Base-by-base conservation (phyloP, 1,284 basidiomycete genomes). In the Porogramme epimiltina region DNA sequence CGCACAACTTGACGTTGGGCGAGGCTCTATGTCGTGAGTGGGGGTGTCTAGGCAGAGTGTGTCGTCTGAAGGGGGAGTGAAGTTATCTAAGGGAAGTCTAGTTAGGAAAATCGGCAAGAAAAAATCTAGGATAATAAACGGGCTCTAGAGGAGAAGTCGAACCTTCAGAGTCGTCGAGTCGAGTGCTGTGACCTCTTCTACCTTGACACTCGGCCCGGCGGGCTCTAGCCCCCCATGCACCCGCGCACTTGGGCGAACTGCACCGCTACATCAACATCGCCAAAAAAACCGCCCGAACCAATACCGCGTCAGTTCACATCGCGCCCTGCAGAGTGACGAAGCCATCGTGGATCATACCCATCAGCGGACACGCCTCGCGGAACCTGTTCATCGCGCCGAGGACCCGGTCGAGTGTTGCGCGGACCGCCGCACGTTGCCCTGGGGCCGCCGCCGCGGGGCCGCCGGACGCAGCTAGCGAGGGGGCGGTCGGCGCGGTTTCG, bases 331-430 rank as follows among this genome's bases (percentile, higher is more conserved):
- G 49, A 22, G 54, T 54, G 42, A 56, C 49, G 49, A 59, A 59
- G 49, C 58, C 58, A 52, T 59, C 58, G 47, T 54, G 58, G 51
- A 59, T 49, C 58, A 55, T 56, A 62, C 62, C 59, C 60, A 62
- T 64, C 46, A 64, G 52, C 46, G 57, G 57, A 28, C 54, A 59
- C 33, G 59, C 51, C 20, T 54, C 53, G 43, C 56, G 54, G 46
- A 59, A 61, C 51, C 51, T 49, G 54, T 60, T 58, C 62, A 64
- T 62, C 48, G 51, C 59, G 26, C 51, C 56, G 6, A 64, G 49
- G 22, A 62, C 49, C 28, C 54, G 52, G 40, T 62, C 58, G 40
- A 60, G 38, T 45, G 56, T 52, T 31, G 55, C 53, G 31, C 52
- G 51, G 28, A 54, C 36, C 25, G 49, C 43, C 19, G 53, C 47